Percentiles rank a stretch among this genome's conserved stretches.
Evolutionary conservation across 2,329 filamentous ascomycete genomes (phyloP).

Genomic region (Aspergillus flavus): DNA sequence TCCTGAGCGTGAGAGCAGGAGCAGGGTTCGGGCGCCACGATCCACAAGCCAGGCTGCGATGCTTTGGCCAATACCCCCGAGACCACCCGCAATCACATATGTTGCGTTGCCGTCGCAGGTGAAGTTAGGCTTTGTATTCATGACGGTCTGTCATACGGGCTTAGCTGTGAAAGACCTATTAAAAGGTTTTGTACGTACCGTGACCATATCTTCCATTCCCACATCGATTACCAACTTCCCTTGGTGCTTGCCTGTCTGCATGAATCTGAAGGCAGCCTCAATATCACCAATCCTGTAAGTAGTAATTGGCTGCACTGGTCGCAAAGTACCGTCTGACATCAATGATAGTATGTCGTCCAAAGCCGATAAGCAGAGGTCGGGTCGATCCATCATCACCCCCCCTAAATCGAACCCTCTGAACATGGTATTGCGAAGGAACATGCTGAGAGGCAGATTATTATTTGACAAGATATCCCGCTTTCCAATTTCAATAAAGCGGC

Average conservation of each 20-base stretch:
- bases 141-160: slow-evolving; percentile 5
- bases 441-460: slow-evolving; percentile 15
- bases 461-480: slow-evolving; percentile 12
- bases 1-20: slow-evolving; percentile 27
- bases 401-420: slow-evolving; percentile 12
- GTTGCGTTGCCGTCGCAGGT: slow-evolving; percentile 17
- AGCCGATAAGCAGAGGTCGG: background rate
- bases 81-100: slow-evolving; percentile 38
- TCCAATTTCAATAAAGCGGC: slow-evolving; percentile 25
- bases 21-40: slow-evolving; percentile 36
- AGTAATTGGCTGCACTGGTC: slow-evolving; percentile 27
- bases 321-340: slow-evolving; percentile 22
- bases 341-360: slow-evolving; percentile 6
- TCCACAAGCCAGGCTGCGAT: slow-evolving; percentile 36
- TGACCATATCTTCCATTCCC: no score
- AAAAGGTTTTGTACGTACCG: no score
- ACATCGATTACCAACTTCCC: no score
- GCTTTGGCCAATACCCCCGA: slow-evolving; percentile 35
- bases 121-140: slow-evolving; percentile 4
- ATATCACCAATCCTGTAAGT: background rate
- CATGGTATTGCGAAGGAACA: slow-evolving; percentile 11
- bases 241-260: no score
- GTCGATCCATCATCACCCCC: slow-evolving; percentile 8
- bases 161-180: background rate
- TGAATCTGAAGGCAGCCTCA: no score